phyloP scores from a whole-genome alignment of 2,329 filamentous ascomycete species.

The Colletotrichum euphorbiae region DNA sequence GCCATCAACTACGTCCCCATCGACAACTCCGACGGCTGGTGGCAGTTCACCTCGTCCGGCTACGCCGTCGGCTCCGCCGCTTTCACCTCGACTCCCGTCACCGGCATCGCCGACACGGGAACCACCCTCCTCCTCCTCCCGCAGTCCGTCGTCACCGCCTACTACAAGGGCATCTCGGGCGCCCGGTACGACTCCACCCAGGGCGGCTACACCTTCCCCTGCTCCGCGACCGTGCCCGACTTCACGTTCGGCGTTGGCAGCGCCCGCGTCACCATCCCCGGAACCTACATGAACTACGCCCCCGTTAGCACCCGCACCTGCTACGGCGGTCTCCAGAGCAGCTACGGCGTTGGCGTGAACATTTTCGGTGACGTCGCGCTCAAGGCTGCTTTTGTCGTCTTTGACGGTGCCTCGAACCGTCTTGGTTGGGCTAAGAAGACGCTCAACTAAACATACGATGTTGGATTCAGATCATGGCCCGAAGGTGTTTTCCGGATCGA shows the following conservation, averaged over 20 bases:
- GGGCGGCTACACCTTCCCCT: slow-evolving; percentile 56
- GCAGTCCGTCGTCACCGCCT: slow-evolving; percentile 41
- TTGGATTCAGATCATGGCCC: background rate
- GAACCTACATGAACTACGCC: slow-evolving; percentile 56
- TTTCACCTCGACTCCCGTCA: slow-evolving; percentile 39
- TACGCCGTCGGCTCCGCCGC: slow-evolving; percentile 41
- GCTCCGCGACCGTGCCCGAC: slow-evolving; percentile 54
- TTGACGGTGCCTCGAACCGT: slow-evolving; percentile 56
- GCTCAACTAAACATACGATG: slow-evolving; percentile 18
- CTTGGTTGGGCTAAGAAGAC: slow-evolving; percentile 53
- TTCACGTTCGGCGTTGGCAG: slow-evolving; percentile 57
- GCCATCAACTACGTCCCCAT: slow-evolving; percentile 67
- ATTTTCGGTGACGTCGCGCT: slow-evolving; percentile 75
- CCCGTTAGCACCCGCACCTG: slow-evolving; percentile 58
- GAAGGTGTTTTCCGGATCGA: background rate
- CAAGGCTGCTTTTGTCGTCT: slow-evolving; percentile 72
- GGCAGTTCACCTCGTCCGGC: slow-evolving; percentile 63
- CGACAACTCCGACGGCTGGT: slow-evolving; percentile 69
- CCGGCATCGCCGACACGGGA: slow-evolving; percentile 44
- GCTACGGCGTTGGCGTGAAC: slow-evolving; percentile 50
- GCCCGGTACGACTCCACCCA: slow-evolving; percentile 42
- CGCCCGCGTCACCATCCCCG: slow-evolving; percentile 57
- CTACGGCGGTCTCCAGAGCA: slow-evolving; percentile 70
- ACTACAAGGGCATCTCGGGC: slow-evolving; percentile 44
- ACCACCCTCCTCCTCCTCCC: slow-evolving; percentile 46